These are phyloP conservation scores for Harringtonia lauricola DNA, from an alignment of 2,329 filamentous ascomycete genomes.

Conservation along the genomic window DNA sequence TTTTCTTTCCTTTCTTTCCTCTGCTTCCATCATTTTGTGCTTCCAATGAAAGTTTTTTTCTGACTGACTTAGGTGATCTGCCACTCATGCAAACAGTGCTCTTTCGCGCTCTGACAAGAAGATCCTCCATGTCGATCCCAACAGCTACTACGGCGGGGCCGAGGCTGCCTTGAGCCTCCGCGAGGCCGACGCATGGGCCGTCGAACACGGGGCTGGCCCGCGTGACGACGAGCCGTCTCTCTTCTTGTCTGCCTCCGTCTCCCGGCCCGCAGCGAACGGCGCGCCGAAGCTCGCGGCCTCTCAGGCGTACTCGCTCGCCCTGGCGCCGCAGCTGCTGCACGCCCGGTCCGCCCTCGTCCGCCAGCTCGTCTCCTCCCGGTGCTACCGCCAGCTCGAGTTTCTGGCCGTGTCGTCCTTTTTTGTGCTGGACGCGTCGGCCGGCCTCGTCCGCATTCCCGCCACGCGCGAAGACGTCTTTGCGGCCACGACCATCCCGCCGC, in stretches of 20 bases:
- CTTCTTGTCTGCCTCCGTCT: constrained; percentile 26
- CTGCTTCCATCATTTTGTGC: background rate
- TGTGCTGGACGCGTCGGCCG: constrained; percentile 43
- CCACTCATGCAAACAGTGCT: constrained; percentile 53
- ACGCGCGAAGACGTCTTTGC: constrained; percentile 88
- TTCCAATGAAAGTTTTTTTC: constrained; percentile 28
- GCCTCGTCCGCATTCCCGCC: constrained; percentile 65
- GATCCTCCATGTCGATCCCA: constrained; percentile 78
- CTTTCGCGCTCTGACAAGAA: constrained; percentile 88
- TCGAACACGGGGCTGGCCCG: constrained; percentile 17
- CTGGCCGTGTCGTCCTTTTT: constrained; percentile 89
- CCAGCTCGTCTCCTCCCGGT: constrained; percentile 76
- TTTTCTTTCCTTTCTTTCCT: background rate
- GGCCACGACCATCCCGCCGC: constrained; percentile 61
- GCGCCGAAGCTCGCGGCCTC: constrained; percentile 40
- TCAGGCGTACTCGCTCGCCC: constrained; percentile 69
- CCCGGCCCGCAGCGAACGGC: constrained; percentile 17
- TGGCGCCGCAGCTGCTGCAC: constrained; percentile 82
- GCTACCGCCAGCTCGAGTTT: constrained; percentile 86
- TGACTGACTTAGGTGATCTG: constrained; percentile 56
- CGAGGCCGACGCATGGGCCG: constrained; percentile 68
- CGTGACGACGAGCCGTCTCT: constrained; percentile 9
- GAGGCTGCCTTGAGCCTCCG: constrained; percentile 79
- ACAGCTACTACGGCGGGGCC: constrained; percentile 76
- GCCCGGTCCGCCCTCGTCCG: constrained; percentile 67